Percentiles rank a stretch among this genome's conserved stretches.
Evolutionary conservation across 2,329 filamentous ascomycete species (phyloP).

Genomic region (Knufia fluminis): DNA sequence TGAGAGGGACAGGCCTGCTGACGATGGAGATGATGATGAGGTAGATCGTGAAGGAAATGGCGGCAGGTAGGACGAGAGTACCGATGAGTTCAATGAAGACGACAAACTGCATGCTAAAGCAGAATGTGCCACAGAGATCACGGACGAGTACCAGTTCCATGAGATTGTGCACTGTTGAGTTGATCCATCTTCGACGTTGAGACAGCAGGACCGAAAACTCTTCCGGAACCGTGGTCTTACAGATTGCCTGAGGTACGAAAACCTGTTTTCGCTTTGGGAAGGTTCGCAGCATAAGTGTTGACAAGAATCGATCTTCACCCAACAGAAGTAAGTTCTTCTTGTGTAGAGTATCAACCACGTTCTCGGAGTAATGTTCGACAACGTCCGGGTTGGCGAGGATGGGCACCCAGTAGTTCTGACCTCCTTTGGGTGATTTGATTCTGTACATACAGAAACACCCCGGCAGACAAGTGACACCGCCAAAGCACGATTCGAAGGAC

Average conservation of each 20-base stretch:
- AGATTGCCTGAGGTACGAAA: slow-evolving; percentile 95
- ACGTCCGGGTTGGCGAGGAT: slow-evolving; percentile 97
- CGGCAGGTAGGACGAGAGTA: slow-evolving; percentile 87
- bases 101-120: slow-evolving; percentile 99
- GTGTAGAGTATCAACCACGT: slow-evolving; percentile 95
- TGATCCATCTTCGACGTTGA: slow-evolving; percentile 96
- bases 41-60: slow-evolving; percentile 95
- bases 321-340: slow-evolving; percentile 91
- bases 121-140: slow-evolving; percentile 96
- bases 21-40: slow-evolving; percentile 84
- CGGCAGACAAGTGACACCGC: slow-evolving; percentile 95
- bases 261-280: slow-evolving; percentile 99
- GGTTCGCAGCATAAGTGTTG: slow-evolving; percentile 94
- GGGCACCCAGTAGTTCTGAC: slow-evolving; percentile 98
- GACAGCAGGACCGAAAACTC: slow-evolving; percentile 85
- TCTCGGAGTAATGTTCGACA: slow-evolving; percentile 98
- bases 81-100: slow-evolving; percentile 92
- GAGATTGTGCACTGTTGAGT: slow-evolving; percentile 95
- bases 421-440: slow-evolving; percentile 97
- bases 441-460: slow-evolving; percentile 99
- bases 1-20: slow-evolving; percentile 65
- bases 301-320: slow-evolving; percentile 89
- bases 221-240: slow-evolving; percentile 95
- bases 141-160: slow-evolving; percentile 95
- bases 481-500: slow-evolving; percentile 96